Evolutionary conservation across 2,329 filamentous ascomycete genomes (phyloP).

Genomic region (Colletotrichum siamense): DNA sequence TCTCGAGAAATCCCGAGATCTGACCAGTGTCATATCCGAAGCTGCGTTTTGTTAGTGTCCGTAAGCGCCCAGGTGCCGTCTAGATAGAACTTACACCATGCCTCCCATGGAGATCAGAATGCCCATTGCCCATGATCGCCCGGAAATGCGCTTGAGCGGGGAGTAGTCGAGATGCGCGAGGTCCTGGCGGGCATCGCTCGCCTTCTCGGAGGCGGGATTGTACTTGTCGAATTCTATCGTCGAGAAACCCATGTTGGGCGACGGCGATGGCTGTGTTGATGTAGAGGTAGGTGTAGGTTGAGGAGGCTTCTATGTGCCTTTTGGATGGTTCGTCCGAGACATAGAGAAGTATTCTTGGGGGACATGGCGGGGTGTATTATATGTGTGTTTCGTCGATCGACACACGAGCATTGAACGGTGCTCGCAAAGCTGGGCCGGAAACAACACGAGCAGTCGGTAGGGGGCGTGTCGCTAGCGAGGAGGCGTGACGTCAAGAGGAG

Average conservation of each 20-base stretch:
- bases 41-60: slow-evolving; percentile 23
- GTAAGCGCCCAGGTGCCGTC: fast-evolving
- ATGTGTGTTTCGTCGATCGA: slow-evolving; percentile 13
- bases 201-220: slow-evolving; percentile 44
- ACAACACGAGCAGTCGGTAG: neutral
- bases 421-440: neutral
- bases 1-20: slow-evolving; percentile 62
- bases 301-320: neutral
- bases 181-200: slow-evolving; percentile 34
- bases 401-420: neutral
- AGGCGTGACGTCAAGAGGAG: slow-evolving; percentile 21
- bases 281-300: slow-evolving; percentile 51
- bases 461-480: slow-evolving; percentile 1
- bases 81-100: slow-evolving; percentile 39
- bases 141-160: slow-evolving; percentile 44
- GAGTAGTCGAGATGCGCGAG: slow-evolving; percentile 49
- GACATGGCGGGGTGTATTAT: slow-evolving; percentile 9
- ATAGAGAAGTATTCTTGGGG: neutral
- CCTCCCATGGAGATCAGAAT: slow-evolving; percentile 51
- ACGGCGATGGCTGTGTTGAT: neutral
- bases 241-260: slow-evolving; percentile 26
- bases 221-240: slow-evolving; percentile 48
- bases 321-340: slow-evolving; percentile 19
- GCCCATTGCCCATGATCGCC: slow-evolving; percentile 41
- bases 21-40: slow-evolving; percentile 59